Evolutionary conservation across 1,284 basidiomycete genomes (phyloP).

Genomic region (Amylostereum chailletii): DNA sequence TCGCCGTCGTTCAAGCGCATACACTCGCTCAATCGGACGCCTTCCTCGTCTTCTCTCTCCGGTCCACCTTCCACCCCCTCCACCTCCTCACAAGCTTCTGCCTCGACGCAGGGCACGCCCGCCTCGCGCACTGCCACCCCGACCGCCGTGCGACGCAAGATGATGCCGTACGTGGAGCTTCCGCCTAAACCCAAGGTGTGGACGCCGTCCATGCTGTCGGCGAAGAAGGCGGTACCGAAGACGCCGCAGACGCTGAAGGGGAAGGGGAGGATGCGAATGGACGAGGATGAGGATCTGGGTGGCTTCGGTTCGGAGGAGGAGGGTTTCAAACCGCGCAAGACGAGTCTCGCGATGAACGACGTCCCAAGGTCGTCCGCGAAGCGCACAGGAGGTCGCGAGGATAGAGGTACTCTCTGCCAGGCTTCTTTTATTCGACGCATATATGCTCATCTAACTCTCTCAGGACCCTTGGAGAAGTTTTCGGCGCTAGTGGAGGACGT

Average conservation of each 20-base stretch:
- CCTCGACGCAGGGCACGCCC: slow-evolving; percentile 7
- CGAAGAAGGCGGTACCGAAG: slow-evolving; percentile 16
- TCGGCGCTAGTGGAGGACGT: slow-evolving; percentile 71
- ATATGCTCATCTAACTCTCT: not conserved
- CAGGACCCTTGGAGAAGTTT: slow-evolving; percentile 71
- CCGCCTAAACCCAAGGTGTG: slow-evolving; percentile 37
- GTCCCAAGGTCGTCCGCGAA: slow-evolving; percentile 38
- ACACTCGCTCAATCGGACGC: slow-evolving; percentile 11
- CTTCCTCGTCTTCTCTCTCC: slow-evolving; percentile 9
- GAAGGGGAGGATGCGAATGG: slow-evolving; percentile 20
- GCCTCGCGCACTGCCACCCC: slow-evolving; percentile 10
- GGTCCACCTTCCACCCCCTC: slow-evolving; percentile 10
- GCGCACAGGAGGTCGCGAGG: slow-evolving; percentile 68
- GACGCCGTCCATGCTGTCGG: slow-evolving; percentile 27
- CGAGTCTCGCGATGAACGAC: slow-evolving; percentile 18
- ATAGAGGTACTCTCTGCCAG: slow-evolving; percentile 39
- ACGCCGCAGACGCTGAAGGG: slow-evolving; percentile 16
- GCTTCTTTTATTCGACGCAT: not conserved
- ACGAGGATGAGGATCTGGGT: slow-evolving; percentile 43
- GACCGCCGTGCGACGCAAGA: slow-evolving; percentile 22
- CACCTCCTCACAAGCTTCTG: slow-evolving; percentile 7
- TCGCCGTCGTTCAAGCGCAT: slow-evolving; percentile 25
- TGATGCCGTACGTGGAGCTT: slow-evolving; percentile 51
- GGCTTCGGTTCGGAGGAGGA: slow-evolving; percentile 53
- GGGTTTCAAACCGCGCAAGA: slow-evolving; percentile 21